These are phyloP conservation scores for Trichocladium uniseriatum DNA, from an alignment of 495 filamentous ascomycete species.

Conservation along the genomic window DNA sequence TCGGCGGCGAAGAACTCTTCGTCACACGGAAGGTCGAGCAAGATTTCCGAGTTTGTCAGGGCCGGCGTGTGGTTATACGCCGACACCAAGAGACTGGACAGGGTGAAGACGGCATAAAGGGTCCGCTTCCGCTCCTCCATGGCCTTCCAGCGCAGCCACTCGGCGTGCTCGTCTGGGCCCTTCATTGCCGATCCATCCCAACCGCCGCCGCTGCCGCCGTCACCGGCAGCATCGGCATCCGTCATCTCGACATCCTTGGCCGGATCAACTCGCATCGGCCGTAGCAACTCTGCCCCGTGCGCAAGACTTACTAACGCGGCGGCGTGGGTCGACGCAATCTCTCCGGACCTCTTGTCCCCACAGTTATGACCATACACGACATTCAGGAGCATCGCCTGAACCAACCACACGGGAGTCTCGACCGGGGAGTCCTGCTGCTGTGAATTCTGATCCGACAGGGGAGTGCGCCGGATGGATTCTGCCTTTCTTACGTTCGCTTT, in stretches of 20 bases:
- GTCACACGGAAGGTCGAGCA: slow-evolving; percentile 84
- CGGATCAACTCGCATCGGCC: slow-evolving; percentile 39
- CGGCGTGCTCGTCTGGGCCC: slow-evolving; percentile 60
- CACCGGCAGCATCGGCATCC: slow-evolving; percentile 43
- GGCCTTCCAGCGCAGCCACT: slow-evolving; percentile 84
- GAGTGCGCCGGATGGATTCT: slow-evolving; percentile 50
- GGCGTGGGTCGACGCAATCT: slow-evolving; percentile 87
- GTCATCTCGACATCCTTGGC: slow-evolving; percentile 34
- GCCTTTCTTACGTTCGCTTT: slow-evolving; percentile 82
- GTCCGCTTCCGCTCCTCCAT: slow-evolving; percentile 91
- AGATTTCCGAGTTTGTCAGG: slow-evolving; percentile 89
- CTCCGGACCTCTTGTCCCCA: slow-evolving; percentile 79
- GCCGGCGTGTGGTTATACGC: slow-evolving; percentile 88
- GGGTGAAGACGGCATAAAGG: slow-evolving; percentile 79
- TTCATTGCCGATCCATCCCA: slow-evolving; percentile 38
- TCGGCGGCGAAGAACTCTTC: slow-evolving; percentile 88
- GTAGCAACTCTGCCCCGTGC: slow-evolving; percentile 68
- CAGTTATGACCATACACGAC: slow-evolving; percentile 95
- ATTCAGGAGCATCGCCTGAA: slow-evolving; percentile 97
- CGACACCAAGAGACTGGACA: slow-evolving; percentile 84
- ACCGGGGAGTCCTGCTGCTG: slow-evolving; percentile 54
- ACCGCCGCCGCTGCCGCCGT: slow-evolving; percentile 36
- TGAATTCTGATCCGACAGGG: slow-evolving; percentile 38
- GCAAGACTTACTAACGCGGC: slow-evolving; percentile 85
- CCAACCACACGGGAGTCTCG: slow-evolving; percentile 88